Evolutionary conservation across 148 eudicot genomes (phyloP), one percentile per base, ranked within the genome.

Genomic region (Cornus kousa): DNA sequence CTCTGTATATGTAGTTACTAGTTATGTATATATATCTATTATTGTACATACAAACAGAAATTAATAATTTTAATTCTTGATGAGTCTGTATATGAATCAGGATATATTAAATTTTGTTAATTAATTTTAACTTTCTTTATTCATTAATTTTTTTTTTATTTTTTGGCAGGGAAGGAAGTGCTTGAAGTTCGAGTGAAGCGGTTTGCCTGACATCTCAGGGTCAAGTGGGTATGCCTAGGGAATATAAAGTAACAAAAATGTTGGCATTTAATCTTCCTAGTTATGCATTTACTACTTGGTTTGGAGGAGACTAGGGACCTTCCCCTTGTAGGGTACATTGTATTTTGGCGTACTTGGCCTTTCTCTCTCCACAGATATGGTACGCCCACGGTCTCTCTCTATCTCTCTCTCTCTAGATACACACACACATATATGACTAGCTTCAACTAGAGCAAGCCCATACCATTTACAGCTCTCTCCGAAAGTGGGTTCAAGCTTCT

Each of bases 381-480:
- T 17, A 14, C 28, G 28, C 28, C 28, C 28, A 28, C 28, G 1
- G 28, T 28, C 28, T 28, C 28, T 28, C 28, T 28, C 28, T 28
- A 23, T 24, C 57, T 71, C 43, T 39, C 43, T 39, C 43, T 39
- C 5, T 39, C 5, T 39, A 39, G 5, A 53, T 69, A 65, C 74
- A 81, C 79, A 78, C 80, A 80, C 80, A 83, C 77, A 83, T 84
- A 81, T 60, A 17, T 43, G 33, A 68, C 77, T 22, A 78, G 75
- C 60, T 77, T 23, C 74, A 79, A 77, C 73, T 22, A 75, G 80
- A 85, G 55, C 74, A 83, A 83, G 5, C 71, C 82, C 86, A 80
- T 80, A 70, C 78, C 82, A 73, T 75, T 80, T 62, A 72, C 78
- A 74, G 67, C 82, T 75, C 77, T 64, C 71, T 64, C 11, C 19